A percentile compares a stretch with the other conserved stretches of the same genome.
Evolutionary conservation across 2,329 filamentous ascomycete species (phyloP).

Genomic region (Conoideocrella luteorostrata): DNA sequence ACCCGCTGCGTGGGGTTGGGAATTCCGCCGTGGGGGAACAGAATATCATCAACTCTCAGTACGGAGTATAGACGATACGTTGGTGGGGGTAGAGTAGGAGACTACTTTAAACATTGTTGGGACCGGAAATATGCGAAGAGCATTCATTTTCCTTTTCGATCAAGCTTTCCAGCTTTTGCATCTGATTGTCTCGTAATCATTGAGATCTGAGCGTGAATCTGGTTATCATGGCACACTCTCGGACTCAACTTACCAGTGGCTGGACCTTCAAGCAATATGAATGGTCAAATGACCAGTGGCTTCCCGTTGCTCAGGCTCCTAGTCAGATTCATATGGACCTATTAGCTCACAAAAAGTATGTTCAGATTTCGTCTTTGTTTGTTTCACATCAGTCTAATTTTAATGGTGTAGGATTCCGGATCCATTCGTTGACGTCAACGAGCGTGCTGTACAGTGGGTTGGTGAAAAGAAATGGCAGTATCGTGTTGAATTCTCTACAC

Average conservation of each 20-base stretch:
- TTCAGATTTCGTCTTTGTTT: background rate
- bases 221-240: background rate
- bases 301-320: slow-evolving; percentile 27
- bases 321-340: slow-evolving; percentile 33
- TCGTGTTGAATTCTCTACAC: slow-evolving; percentile 22
- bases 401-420: slow-evolving; percentile 36
- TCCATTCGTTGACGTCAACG: slow-evolving; percentile 56
- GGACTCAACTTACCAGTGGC: slow-evolving; percentile 12
- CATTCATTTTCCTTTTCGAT: too few relatives aligned
- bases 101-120: too few relatives aligned
- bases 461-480: slow-evolving; percentile 58
- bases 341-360: slow-evolving; percentile 18
- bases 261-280: slow-evolving; percentile 21
- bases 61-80: too few relatives aligned
- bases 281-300: slow-evolving; percentile 23
- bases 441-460: slow-evolving; percentile 53
- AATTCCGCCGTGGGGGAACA: too few relatives aligned
- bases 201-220: too few relatives aligned
- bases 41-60: too few relatives aligned
- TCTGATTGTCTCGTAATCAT: too few relatives aligned
- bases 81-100: too few relatives aligned
- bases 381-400: background rate
- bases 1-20: too few relatives aligned
- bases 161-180: too few relatives aligned
- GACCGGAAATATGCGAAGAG: too few relatives aligned